These are phyloP conservation scores for Crucibulum laeve DNA, from an alignment of 768 basidiomycete genomes.

Conservation along the genomic window DNA sequence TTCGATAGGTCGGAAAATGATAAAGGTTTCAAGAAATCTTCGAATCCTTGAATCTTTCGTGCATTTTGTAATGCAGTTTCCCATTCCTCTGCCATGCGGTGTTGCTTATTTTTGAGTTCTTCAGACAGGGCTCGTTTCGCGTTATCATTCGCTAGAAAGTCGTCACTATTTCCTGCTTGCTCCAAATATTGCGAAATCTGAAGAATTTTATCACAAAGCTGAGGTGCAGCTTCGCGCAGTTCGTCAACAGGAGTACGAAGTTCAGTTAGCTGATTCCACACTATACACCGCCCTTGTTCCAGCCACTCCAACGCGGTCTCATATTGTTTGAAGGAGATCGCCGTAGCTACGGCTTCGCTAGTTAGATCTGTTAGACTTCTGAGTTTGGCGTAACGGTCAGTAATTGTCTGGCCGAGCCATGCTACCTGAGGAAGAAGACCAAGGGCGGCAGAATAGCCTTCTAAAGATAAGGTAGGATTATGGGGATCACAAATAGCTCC, in stretches of 20 bases:
- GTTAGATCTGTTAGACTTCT: background rate
- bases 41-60: conserved; percentile 8
- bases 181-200: conserved; percentile 8
- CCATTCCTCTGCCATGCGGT: conserved; percentile 10
- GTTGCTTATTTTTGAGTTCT: conserved; percentile 3
- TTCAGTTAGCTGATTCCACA: conserved; percentile 11
- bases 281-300: conserved; percentile 10
- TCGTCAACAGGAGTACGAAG: conserved; percentile 11
- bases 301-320: conserved; percentile 10
- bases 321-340: conserved; percentile 6
- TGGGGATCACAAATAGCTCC: background rate
- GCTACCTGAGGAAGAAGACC: conserved; percentile 7
- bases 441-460: conserved; percentile 4
- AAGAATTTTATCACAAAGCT: conserved; percentile 7
- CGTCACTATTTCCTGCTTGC: background rate
- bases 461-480: background rate
- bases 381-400: background rate
- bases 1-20: conserved; percentile 8
- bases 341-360: conserved; percentile 7
- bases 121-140: conserved; percentile 1
- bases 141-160: background rate
- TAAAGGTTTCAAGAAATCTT: conserved; percentile 12
- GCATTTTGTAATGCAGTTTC: conserved; percentile 8
- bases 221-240: conserved; percentile 2
- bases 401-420: conserved; percentile 10